These are phyloP conservation scores for Pythium dissotocum DNA, from an alignment of 352 stramenopile species.

Conservation along the genomic window DNA sequence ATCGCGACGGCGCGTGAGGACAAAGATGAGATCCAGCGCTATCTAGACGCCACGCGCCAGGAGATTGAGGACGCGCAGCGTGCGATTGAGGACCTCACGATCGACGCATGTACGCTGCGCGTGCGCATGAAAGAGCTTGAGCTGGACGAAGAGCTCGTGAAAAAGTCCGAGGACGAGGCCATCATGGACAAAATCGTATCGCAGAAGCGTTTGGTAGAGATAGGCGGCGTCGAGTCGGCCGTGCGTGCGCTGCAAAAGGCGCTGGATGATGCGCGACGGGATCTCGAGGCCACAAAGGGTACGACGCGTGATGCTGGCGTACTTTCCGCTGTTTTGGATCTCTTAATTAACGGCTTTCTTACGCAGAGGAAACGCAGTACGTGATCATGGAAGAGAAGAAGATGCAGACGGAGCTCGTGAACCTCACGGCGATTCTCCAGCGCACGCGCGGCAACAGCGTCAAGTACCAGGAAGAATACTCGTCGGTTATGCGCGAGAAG, in stretches of 20 bases:
- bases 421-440: conserved; percentile 40
- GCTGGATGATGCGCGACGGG: conserved; percentile 48
- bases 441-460: conserved; percentile 36
- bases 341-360: not conserved
- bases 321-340: not conserved
- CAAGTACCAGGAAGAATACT: conserved; percentile 57
- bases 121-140: conserved; percentile 65
- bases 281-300: conserved; percentile 59
- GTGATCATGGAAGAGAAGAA: conserved; percentile 56
- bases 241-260: conserved; percentile 57
- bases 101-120: conserved; percentile 45
- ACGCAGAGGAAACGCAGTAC: conserved; percentile 48
- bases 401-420: conserved; percentile 48
- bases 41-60: conserved; percentile 38
- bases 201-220: conserved; percentile 63
- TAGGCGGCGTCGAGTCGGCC: conserved; percentile 60
- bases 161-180: conserved; percentile 43
- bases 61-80: conserved; percentile 43
- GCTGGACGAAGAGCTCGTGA: conserved; percentile 54
- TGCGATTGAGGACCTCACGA: conserved; percentile 50
- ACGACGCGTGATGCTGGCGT: conserved; percentile 21
- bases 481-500: conserved; percentile 44
- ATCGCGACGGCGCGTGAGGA: conserved; percentile 46
- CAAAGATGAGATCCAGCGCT: conserved; percentile 29
- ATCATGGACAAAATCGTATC: conserved; percentile 56